phyloP scores from a whole-genome alignment of 1,284 basidiomycete species.

The Vanrija humicola region DNA sequence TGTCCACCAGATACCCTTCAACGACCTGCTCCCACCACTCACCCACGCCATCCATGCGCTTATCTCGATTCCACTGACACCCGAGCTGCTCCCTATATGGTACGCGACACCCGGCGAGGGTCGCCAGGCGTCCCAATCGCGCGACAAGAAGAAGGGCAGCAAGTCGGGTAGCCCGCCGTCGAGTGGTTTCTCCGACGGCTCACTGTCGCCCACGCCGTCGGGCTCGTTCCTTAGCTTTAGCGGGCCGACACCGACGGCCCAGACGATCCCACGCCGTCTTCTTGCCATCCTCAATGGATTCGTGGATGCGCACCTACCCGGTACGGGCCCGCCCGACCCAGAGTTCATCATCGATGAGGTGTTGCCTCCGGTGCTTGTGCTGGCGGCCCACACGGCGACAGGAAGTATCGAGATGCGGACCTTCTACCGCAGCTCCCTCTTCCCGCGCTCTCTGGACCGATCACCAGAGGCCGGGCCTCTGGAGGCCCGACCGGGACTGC shows the following conservation, averaged over 20 bases:
- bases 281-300: slow-evolving; percentile 28
- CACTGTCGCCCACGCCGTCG: slow-evolving; percentile 13
- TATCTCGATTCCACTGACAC: slow-evolving; percentile 33
- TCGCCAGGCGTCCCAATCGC: not conserved
- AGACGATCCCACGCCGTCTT: slow-evolving; percentile 25
- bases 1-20: slow-evolving; percentile 27
- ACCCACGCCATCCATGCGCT: slow-evolving; percentile 39
- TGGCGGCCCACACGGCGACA: slow-evolving; percentile 65
- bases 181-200: too few relatives aligned
- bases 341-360: slow-evolving; percentile 64
- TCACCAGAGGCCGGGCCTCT: slow-evolving; percentile 56
- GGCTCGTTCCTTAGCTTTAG: not conserved
- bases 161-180: too few relatives aligned
- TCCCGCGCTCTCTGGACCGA: slow-evolving; percentile 74
- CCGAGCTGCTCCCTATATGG: slow-evolving; percentile 34
- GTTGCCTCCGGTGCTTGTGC: slow-evolving; percentile 66
- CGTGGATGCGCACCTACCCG: slow-evolving; percentile 26
- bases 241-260: slow-evolving; percentile 1
- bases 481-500: slow-evolving; percentile 64
- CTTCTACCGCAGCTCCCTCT: slow-evolving; percentile 61
- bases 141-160: not conserved
- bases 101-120: slow-evolving; percentile 18
- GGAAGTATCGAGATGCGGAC: slow-evolving; percentile 59
- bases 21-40: slow-evolving; percentile 34
- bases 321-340: slow-evolving; percentile 20